Base-by-base conservation (phyloP, 1,284 basidiomycete genomes). In the Flammula alnicola region DNA sequence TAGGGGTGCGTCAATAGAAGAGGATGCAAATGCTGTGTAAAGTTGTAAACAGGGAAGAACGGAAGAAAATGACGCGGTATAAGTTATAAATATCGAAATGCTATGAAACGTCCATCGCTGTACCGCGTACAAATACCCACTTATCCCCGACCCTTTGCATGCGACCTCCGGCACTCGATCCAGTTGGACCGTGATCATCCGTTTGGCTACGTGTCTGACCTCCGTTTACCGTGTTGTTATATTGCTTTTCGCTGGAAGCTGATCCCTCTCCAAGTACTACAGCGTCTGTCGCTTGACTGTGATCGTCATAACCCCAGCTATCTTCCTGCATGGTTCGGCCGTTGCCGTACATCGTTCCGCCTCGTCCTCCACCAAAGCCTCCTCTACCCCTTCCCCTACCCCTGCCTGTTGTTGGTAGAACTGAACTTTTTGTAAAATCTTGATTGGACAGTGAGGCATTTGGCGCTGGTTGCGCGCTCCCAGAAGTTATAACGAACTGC, bases 91-190 rank as follows among this genome's bases (percentile, higher is more conserved):
- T n/a, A n/a, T n/a, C n/a, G 17, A 37, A n/a, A 59, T 55, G 52
- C 58, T 58, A 69, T 59, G 61, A 63, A 55, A 58, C 56, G 43
- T 61, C 59, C 56, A 51, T 49, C 39, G 52, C 54, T 42, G 59
- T 44, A 52, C 73, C 73, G 54, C 73, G 78, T 56, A 85, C 80
- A 68, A 86, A 89, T 51, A 85, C 69, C 88, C 86, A 88, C 60
- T 78, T 81, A 64, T 84, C 88, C 29, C 82, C 86, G 14, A 88
- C 72, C 60, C 75, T 80, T 68, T 83, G 80, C 87, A 90, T 90
- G 50, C 75, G 71, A 26, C 84, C 84, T 29, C 47, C 47, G 14
- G 54, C 35, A 45, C 30, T 49, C 29, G 48, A 44, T 16, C 23
- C 29, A 20, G 45, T 37, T 33, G 48, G 16, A 23, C 19, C 31